Base-by-base conservation (phyloP, 352 stramenopile species). In the Globisporangium cystogenes region DNA sequence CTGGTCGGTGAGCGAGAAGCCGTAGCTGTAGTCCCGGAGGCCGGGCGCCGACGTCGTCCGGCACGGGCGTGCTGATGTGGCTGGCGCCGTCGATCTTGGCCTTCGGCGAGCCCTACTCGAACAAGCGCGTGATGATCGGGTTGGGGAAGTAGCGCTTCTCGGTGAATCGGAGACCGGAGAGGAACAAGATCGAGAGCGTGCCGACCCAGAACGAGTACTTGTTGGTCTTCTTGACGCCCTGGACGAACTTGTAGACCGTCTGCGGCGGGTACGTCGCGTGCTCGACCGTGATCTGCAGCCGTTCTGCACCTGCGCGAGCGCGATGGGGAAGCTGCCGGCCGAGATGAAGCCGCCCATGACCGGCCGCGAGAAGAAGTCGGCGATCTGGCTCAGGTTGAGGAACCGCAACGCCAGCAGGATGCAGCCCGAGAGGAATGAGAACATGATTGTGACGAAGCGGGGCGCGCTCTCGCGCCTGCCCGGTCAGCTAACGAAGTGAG, bases 321-420 rank as follows among this genome's bases (percentile, higher is more conserved):
- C 87, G 67, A 98, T 98, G 52, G 96, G 78, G 40, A 98, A 69
- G n/a, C n/a, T n/a, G n/a, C n/a, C n/a, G n/a, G n/a, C n/a, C n/a
- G n/a, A n/a, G n/a, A n/a, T n/a, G n/a, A n/a, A n/a, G n/a, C n/a
- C n/a, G n/a, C n/a, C n/a, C n/a, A n/a, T n/a, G n/a, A n/a, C n/a
- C n/a, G n/a, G n/a, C n/a, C n/a, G n/a, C n/a, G n/a, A n/a, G n/a
- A n/a, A n/a, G n/a, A n/a, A n/a, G n/a, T n/a, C n/a, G n/a, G n/a
- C n/a, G n/a, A n/a, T n/a, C n/a, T n/a, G n/a, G n/a, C n/a, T n/a
- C n/a, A n/a, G n/a, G n/a, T n/a, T n/a, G n/a, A n/a, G n/a, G n/a
- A n/a, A n/a, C n/a, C n/a, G n/a, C n/a, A n/a, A n/a, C n/a, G n/a
- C n/a, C n/a, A n/a, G n/a, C n/a, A n/a, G n/a, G n/a, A n/a, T n/a